Conservation (phyloP, 2,329 filamentous ascomycete genomes). For the Phaeophleospora eucalypticola region DNA sequence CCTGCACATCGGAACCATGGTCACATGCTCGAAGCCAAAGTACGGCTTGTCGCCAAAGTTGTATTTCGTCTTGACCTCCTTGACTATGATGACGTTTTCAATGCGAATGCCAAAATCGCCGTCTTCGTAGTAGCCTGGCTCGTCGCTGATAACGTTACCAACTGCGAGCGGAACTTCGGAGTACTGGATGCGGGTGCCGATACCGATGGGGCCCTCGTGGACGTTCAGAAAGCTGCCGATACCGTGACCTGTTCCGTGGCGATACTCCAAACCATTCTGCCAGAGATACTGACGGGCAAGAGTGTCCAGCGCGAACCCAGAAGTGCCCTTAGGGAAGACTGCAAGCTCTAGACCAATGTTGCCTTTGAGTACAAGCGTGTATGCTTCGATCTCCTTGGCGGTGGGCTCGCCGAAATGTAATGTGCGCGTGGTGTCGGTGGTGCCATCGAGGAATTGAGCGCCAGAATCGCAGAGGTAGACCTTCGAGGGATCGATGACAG, state of each 20-base stretch:
- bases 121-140: constrained; percentile 96
- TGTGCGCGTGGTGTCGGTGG: constrained; percentile 91
- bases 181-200: constrained; percentile 87
- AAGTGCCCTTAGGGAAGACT: constrained; percentile 91
- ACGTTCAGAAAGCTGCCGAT: constrained; percentile 95
- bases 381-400: constrained; percentile 77
- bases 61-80: constrained; percentile 79
- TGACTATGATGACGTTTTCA: constrained; percentile 91
- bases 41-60: constrained; percentile 92
- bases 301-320: constrained; percentile 83
- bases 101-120: constrained; percentile 92
- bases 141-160: constrained; percentile 92
- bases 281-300: constrained; percentile 89
- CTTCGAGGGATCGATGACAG: constrained; percentile 74
- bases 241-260: constrained; percentile 93
- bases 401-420: constrained; percentile 86
- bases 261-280: constrained; percentile 89
- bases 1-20: constrained; percentile 90
- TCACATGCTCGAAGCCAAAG: constrained; percentile 93
- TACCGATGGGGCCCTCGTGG: constrained; percentile 94
- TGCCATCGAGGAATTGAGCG: constrained; percentile 93
- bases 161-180: constrained; percentile 82
- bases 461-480: constrained; percentile 97
- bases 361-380: constrained; percentile 91
- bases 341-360: constrained; percentile 83